A percentile compares a stretch with the other conserved stretches of the same genome.
phyloP scores from a whole-genome alignment of 257 asterid species.

The Catharanthus roseus region DNA sequence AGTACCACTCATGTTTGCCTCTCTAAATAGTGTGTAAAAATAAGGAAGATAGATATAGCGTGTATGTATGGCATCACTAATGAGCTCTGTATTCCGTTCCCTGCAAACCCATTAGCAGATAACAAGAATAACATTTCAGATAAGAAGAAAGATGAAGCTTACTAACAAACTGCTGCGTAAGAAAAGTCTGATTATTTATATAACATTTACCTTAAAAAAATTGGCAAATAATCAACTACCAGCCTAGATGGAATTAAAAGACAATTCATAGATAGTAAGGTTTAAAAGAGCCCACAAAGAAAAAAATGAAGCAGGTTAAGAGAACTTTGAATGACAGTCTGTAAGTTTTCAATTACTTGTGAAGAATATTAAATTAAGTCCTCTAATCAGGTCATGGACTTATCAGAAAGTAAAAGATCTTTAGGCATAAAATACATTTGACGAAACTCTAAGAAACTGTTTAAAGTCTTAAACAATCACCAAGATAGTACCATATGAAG shows the following conservation, averaged over 20 bases:
- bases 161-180: background rate
- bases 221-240: background rate
- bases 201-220: background rate
- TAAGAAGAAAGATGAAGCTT: background rate
- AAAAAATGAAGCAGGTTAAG: too few species aligned
- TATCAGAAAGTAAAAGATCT: background rate
- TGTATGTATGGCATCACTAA: slow-evolving; percentile 72
- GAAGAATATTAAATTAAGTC: background rate
- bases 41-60: slow-evolving; percentile 93
- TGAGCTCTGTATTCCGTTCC: slow-evolving; percentile 72
- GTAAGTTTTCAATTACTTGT: background rate
- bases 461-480: background rate
- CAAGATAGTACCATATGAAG: background rate
- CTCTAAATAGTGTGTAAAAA: slow-evolving; percentile 88
- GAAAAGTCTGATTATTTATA: background rate
- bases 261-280: background rate
- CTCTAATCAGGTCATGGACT: background rate
- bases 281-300: background rate
- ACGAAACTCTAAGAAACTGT: background rate
- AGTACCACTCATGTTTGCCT: slow-evolving; percentile 77
- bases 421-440: background rate
- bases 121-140: slow-evolving; percentile 9
- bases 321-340: too few species aligned
- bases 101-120: slow-evolving; percentile 36
- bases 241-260: background rate